Evolutionary conservation across 495 filamentous ascomycete species (phyloP), one percentile per base, ranked within the genome.

Genomic region (Lentithecium fluviatile): DNA sequence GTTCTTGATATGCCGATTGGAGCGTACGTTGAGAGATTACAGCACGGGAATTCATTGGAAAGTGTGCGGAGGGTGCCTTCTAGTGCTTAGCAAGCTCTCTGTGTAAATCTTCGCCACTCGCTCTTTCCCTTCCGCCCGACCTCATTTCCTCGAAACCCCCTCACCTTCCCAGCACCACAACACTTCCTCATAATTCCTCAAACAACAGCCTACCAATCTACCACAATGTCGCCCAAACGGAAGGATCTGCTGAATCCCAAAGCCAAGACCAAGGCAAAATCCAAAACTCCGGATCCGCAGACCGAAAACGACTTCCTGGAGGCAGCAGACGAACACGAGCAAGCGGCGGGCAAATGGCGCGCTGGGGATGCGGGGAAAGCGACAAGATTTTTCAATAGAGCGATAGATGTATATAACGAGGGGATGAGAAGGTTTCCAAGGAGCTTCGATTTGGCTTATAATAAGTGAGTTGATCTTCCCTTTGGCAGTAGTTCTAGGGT

Each of bases 261-360:
- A 23, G 23, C 38, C 12, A 58, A 61, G 36, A 6, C 19, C 8
- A 68, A 60, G 42, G 55, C 56, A 55, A 64, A 52, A 38, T 48
- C 11, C 19, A 45, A 50, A 52, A n/a, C 48, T 53, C 64, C 85
- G 79, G 74, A 65, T 3, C 83, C 83, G 7, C 74, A 80, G 56
- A 81, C 82, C 2, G 83, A 82, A 47, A 82, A 86, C 76, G 83
- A 87, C 55, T 86, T 78, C 63, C 73, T 86, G 47, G 83, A 69
- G 58, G 82, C 78, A n/a, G 86, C 85, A 23, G 86, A 88, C 26
- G 80, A 84, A 46, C 75, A 82, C 37, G 86, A 89, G 74, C 83
- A 87, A 70, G 80, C 81, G 3, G 86, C 85, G 21, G 85, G 85
- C 69, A 89, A 89, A 80, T 88, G 85, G 86, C 77, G 85, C 13